Base-by-base conservation (phyloP, 805 yeast species). In the Danielia reshetovae region DNA sequence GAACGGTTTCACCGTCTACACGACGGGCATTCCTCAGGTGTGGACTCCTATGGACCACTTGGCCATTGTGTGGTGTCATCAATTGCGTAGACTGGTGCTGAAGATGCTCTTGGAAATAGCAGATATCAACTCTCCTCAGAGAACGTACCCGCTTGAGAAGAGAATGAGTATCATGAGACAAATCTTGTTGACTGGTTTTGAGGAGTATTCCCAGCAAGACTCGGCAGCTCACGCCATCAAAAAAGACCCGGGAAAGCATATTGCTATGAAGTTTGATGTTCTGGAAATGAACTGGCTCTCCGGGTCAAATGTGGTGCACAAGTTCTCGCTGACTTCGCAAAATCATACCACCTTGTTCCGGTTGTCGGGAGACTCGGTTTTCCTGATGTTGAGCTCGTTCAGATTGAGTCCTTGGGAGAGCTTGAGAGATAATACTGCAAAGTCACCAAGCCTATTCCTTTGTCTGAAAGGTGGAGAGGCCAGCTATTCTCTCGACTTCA, bases 31-130 rank as follows among this genome's bases (percentile, higher is more conserved):
- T 8, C 96, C 96, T 0, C 72, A 71, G 2, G 96, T 90, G 1
- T 90, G 97, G 95, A 80, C 96, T 0, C 84, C 96, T 1, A 79
- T 88, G 26, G 97, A 90, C 57, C 98, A 90, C 61, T 70, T 87
- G 44, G 97, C 97, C 0, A 80, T 93, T 30, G 95, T 90, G 2
- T 90, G 98, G 98, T 90, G 98, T 59, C 85, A 80, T 41, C 97
- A 90, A 56, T 61, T 89, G 24, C 71, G 97, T 34, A 67, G 73
- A 34, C 74, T 70, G 11, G 45, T 90, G 2, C 81, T 85, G 7
- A 61, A 62, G 32, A 63, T 79, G 0, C 51, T 93, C 24, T 59
- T 84, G 30, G 81, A 75, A 19, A 65, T 83, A 9, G 72, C 77
- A 2, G 84, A 86, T 48, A 59, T 55, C 16, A 43, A 53, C 0